Base-by-base conservation (phyloP, 2,329 filamentous ascomycete genomes). In the Cladophialophora yegresii region DNA sequence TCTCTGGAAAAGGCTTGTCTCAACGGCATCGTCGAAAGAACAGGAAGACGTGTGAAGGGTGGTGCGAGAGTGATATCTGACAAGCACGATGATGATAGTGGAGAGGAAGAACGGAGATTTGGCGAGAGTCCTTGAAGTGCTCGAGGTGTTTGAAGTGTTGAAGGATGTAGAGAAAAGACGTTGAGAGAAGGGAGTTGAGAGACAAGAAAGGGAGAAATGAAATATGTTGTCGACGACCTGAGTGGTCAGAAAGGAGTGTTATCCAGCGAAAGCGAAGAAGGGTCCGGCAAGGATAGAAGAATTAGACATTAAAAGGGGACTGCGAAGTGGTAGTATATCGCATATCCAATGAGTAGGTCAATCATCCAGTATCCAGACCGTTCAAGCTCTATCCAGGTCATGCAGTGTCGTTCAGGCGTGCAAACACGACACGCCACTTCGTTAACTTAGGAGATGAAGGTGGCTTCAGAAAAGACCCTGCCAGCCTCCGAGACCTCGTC, bases 381-480 rank as follows among this genome's bases (percentile, higher is more conserved):
- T 59, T 50, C 57, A 59, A 51, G 22, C 64, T 61, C 65, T 69
- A 66, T 63, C 43, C 58, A 64, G n/a, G 49, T 59, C 57, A 59
- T 59, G 57, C 57, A 59, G 28, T 40, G 57, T 59, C 57, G 45
- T 59, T 32, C 51, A 28, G 47, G 43, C 30, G 26, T 33, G 30
- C 23, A 59, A 59, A 40, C 57, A 6, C 36, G 23, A 59, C 10
- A 51, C 6, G 20, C 23, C 7, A 12, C 20, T 45, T 16, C 33
- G n/a, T 50, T 56, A 53, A 13, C 28, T 77, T 75, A 89, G 58
- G 89, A 92, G 78, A 99, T 96, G 81, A 98, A 99, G n/a, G 93
- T 97, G 2, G 95, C 92, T 80, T 99, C 95, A 63, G 85, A 87
- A 79, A 96, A 96, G 61, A 96, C 79, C 54, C 79, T 81, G 54